Base-by-base conservation (phyloP, 306 rosid species). In the Acmispon strigosus region DNA sequence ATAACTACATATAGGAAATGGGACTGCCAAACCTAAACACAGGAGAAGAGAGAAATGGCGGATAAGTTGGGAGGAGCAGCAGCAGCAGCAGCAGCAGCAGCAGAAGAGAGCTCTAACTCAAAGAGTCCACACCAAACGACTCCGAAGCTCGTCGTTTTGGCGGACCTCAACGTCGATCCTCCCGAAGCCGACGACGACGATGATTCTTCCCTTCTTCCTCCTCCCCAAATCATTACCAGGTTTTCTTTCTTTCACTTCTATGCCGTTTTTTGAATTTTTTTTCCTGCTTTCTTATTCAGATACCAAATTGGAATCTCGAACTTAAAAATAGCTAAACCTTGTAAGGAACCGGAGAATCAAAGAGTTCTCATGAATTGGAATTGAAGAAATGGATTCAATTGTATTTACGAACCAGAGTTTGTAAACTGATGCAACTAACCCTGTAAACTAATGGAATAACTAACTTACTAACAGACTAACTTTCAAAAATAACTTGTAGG, bases 91-190 rank as follows among this genome's bases (percentile, higher is more conserved):
- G n/a, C n/a, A 63, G 37, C 71, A 27, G 72, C 60, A 22, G 43
- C 55, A 14, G 85, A 75, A 37, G 58, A 19, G 77, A 71, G 64
- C 12, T 51, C 37, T 3, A 80, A 74, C 19, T 29, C 60, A 7
- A 76, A 75, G 78, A 2, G 36, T 36, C 49, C 49, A 15, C 78
- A 49, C 61, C 82, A 77, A 14, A 61, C 87, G n/a, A 81, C 83
- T 17, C 47, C 87, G 15, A 88, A 86, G 78, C 44, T 85, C 60
- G 82, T 84, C 59, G 81, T 89, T 67, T 79, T 93, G 50, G 90
- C 98, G 5, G 92, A 93, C 85, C 97, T 90, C 61, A 90, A 90
- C 85, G 80, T 81, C 66, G 92, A 89, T 62, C 97, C 96, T 42
- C 91, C 93, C 5, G 96, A 92, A 79, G 71, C 76, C 18, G 94